Evolutionary conservation across 129 eudicot genomes (phyloP), one percentile per base, ranked within the genome.

Genomic region (Gnaphalium uliginosum): DNA sequence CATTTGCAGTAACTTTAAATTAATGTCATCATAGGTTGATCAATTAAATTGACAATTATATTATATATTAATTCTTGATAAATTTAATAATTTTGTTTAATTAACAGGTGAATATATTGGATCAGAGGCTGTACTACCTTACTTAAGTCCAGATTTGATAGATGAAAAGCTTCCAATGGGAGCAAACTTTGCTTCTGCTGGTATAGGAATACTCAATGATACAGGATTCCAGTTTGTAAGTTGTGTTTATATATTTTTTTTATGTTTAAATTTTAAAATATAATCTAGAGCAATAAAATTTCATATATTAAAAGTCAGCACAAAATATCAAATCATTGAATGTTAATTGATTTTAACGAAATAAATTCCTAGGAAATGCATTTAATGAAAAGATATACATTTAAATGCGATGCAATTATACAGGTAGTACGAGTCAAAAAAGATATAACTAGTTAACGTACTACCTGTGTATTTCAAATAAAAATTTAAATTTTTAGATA

Each of bases 161-260:
- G 80, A 85, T 11, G 14, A 64, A 41, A 84, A 21, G 32, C 92
- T 87, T 22, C 81, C 66, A 4, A 62, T 76, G 24, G 92, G 92
- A 30, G 92, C 92, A 27, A 87, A 87, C 78, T 87, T 87, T 73
- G 89, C 92, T 59, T 87, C 92, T 15, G 89, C 92, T 7, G 88
- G 88, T 41, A 65, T 81, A 29, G 88, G 88, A 73, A 46, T 84
- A n/a, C 88, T 84, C 19, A 79, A 84, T 60, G 91, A 87, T 78
- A 87, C 92, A 1, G 92, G 89, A 63, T 4, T 76, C 64, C 89
- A 84, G 57, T 87, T 87, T 77, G 92, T 87, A 76, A 66, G 85
- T 77, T 43, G 8, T 8, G 10, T 18, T n/a, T 21, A 1, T 69
- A n/a, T 14, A 19, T 6, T 2, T 23, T 15, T n/a, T 24, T 19